These are phyloP conservation scores for Dicorynia guianensis DNA, from an alignment of 306 rosid species.

Conservation along the genomic window DNA sequence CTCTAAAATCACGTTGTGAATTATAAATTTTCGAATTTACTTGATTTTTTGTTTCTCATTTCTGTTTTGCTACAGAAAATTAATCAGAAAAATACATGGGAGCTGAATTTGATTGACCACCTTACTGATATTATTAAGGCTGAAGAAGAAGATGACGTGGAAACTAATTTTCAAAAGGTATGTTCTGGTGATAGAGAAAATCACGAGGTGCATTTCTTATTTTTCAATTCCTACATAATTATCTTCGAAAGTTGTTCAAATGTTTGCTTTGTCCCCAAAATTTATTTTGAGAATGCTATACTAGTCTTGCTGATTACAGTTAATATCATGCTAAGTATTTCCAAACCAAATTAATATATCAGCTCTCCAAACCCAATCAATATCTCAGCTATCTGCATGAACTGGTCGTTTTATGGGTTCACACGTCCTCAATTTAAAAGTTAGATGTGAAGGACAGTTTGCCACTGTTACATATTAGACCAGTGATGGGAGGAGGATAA, in stretches of 20 bases:
- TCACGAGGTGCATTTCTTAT: not conserved
- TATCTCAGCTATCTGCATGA: not conserved
- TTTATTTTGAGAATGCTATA: not conserved
- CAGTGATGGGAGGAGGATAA: not conserved
- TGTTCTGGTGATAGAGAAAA: not conserved
- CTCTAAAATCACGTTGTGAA: constrained; percentile 1
- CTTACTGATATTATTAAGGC: constrained; percentile 84
- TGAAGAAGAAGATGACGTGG: constrained; percentile 76
- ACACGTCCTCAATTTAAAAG: not conserved
- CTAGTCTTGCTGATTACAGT: not conserved
- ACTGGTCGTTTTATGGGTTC: not conserved
- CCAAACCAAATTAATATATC: too few relatives aligned
- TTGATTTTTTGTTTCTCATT: not conserved
- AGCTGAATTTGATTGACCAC: constrained; percentile 90
- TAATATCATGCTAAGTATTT: too few relatives aligned
- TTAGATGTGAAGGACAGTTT: not conserved
- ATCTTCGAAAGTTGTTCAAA: not conserved
- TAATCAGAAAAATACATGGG: constrained; percentile 97
- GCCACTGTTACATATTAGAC: not conserved
- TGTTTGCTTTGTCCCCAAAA: not conserved
- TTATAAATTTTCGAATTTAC: not conserved
- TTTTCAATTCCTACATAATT: constrained; percentile 9
- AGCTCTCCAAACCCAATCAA: too few relatives aligned
- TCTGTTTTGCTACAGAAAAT: constrained; percentile 74
- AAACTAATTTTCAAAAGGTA: constrained; percentile 97